Conservation (phyloP, 371 early-diverging fungal genomes). For the Mortierella sp. region DNA sequence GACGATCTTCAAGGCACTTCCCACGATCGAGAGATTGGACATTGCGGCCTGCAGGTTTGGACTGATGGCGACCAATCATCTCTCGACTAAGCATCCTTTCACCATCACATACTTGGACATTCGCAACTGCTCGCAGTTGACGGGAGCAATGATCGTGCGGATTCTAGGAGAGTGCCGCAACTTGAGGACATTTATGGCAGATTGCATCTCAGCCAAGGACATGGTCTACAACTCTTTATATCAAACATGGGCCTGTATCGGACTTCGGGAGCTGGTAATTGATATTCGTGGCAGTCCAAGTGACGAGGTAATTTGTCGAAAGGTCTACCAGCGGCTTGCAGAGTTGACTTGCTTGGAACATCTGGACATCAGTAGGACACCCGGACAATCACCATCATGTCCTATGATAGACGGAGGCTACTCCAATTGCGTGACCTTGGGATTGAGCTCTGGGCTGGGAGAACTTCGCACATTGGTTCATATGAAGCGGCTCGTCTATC, state of each 20-base stretch:
- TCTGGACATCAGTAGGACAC: slow-evolving; percentile 23
- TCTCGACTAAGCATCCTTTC: slow-evolving; percentile 19
- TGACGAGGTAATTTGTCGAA: slow-evolving; percentile 3
- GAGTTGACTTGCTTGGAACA: slow-evolving; percentile 26
- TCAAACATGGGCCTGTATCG: slow-evolving; percentile 32
- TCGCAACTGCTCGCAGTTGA: slow-evolving; percentile 19
- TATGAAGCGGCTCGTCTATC: slow-evolving; percentile 22
- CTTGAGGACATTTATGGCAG: slow-evolving; percentile 23
- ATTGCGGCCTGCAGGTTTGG: slow-evolving; percentile 28
- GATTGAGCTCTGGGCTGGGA: slow-evolving; percentile 20
- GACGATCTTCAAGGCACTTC: slow-evolving; percentile 22
- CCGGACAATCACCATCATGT: neutral
- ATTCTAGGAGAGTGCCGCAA: slow-evolving; percentile 36
- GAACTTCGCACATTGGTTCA: slow-evolving; percentile 25
- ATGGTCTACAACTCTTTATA: slow-evolving; percentile 37
- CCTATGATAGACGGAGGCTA: neutral
- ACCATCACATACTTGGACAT: slow-evolving; percentile 27
- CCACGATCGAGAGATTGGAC: slow-evolving; percentile 23
- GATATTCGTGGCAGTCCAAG: slow-evolving; percentile 32
- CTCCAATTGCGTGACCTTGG: slow-evolving; percentile 23
- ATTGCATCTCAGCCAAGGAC: slow-evolving; percentile 26
- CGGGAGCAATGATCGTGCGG: slow-evolving; percentile 36
- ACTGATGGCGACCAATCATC: slow-evolving; percentile 34
- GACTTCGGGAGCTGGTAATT: slow-evolving; percentile 21
- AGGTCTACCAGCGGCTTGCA: slow-evolving; percentile 23